phyloP scores from a whole-genome alignment of 2,329 filamentous ascomycete genomes.

The Talaromyces funiculosus region DNA sequence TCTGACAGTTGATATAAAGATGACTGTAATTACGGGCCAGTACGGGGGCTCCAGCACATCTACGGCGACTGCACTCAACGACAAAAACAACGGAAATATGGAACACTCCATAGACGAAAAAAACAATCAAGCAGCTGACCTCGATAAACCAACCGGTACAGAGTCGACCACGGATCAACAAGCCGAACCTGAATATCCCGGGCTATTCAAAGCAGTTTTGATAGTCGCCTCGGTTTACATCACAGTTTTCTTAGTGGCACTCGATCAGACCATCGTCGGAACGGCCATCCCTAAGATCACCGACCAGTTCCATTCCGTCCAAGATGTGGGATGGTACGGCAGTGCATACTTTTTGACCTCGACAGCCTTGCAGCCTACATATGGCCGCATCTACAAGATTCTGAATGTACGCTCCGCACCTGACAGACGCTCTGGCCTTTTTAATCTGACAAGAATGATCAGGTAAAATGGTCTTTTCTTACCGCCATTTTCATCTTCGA shows the following conservation, averaged over 20 bases:
- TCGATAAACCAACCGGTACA: background rate
- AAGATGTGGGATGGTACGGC: constrained; percentile 40
- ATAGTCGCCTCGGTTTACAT: constrained; percentile 33
- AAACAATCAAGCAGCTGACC: background rate
- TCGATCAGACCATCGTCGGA: constrained; percentile 41
- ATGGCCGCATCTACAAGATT: constrained; percentile 37
- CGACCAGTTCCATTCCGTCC: constrained; percentile 42
- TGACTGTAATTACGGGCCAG: background rate
- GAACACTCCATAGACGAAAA: background rate
- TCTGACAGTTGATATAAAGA: background rate
- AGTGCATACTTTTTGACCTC: constrained; percentile 32
- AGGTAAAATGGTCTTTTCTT: constrained; percentile 40
- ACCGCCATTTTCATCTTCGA: constrained; percentile 37
- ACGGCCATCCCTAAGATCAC: constrained; percentile 46
- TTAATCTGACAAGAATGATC: background rate
- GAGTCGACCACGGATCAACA: background rate
- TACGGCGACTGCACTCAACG: background rate
- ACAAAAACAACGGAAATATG: background rate
- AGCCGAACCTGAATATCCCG: constrained; percentile 25
- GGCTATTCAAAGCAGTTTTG: constrained; percentile 25
- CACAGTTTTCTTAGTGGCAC: constrained; percentile 35
- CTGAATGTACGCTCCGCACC: background rate
- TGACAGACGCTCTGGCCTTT: background rate
- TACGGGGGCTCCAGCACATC: background rate
- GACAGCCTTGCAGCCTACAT: constrained; percentile 37